Base-by-base conservation (phyloP, 345 rosid genomes). In the Eucalyptus paniculata region DNA sequence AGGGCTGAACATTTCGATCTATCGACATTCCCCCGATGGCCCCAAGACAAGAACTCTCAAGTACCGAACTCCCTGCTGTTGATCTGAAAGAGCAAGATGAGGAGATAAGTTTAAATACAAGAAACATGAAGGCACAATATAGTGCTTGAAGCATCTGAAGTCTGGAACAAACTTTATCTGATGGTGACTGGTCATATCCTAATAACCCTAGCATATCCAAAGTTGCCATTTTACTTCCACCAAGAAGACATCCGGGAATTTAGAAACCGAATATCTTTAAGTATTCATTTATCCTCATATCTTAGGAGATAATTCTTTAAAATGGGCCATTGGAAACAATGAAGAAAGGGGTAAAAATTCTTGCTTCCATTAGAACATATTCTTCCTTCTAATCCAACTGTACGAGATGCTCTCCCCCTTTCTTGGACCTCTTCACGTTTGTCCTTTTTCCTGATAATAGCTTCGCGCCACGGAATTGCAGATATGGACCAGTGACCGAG, bases 1-100 rank as follows among this genome's bases (percentile, higher is more conserved):
- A 94, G 72, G 98, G 92, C 86, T 94, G 96, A 85, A 91, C 40
- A 89, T 91, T 90, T 89, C 88, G 94, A 88, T 91, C 40, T 30
- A 44, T 92, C 26, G 94, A 87, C 96, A 94, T 94, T 89, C 90
- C 86, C 82, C 92, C 92, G 40, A 87, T 45, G 47, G 89, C 92
- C 89, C 90, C 90, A 45, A 92, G 91, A 90, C 93, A 92, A 30
- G 94, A 28, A 90, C 96, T 93, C 91, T 93, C 92, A 49, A 92
- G 72, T 42, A 93, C 93, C n/a, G 92, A 93, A 56, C 92, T n/a
- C n/a, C 91, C 28, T 91, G 92, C 85, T 90, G 93, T 87, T 89
- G 86, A 92, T 92, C 98, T 96, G 93, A 91, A 89, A 82, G 45
- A 87, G 86, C 89, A 81, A 92, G 53, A 91, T 72, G 47, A 72